phyloP scores from a whole-genome alignment of 345 rosid species.

The Garcia nutans region DNA sequence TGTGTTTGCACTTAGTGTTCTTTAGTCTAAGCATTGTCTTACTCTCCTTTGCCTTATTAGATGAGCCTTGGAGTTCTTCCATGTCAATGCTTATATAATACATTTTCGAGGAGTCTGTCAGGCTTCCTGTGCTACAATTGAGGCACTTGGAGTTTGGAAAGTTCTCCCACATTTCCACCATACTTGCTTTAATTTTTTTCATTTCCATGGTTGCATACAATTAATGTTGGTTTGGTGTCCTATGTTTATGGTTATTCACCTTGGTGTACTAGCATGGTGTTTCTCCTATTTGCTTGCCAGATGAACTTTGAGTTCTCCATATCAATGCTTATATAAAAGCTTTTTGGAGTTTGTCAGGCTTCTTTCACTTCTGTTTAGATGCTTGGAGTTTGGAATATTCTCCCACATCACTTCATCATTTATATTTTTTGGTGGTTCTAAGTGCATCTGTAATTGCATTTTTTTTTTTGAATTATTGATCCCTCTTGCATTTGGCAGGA shows the following conservation, averaged over 20 bases:
- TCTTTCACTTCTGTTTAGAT: background rate
- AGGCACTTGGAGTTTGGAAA: background rate
- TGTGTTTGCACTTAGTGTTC: background rate
- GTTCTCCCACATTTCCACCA: background rate
- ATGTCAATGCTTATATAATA: no score
- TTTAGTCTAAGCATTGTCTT: constrained; percentile 6
- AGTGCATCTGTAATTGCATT: background rate
- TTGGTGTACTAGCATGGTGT: background rate
- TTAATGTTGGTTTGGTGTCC: no score
- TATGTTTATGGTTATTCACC: no score
- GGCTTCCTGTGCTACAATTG: background rate
- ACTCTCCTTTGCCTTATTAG: background rate
- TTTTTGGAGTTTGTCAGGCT: background rate
- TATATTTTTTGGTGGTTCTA: background rate
- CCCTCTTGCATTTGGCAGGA: background rate
- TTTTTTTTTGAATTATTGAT: background rate
- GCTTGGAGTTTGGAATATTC: background rate
- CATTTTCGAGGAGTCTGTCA: background rate
- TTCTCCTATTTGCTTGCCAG: background rate
- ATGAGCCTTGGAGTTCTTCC: background rate
- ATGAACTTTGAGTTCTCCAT: background rate
- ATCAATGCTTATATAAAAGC: background rate
- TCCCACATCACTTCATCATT: background rate
- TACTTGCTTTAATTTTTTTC: no score
- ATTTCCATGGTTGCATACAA: no score